A percentile compares a stretch with the other conserved stretches of the same genome.
Conservation (phyloP, 2,329 filamentous ascomycete species). For the Phoma sp. region DNA sequence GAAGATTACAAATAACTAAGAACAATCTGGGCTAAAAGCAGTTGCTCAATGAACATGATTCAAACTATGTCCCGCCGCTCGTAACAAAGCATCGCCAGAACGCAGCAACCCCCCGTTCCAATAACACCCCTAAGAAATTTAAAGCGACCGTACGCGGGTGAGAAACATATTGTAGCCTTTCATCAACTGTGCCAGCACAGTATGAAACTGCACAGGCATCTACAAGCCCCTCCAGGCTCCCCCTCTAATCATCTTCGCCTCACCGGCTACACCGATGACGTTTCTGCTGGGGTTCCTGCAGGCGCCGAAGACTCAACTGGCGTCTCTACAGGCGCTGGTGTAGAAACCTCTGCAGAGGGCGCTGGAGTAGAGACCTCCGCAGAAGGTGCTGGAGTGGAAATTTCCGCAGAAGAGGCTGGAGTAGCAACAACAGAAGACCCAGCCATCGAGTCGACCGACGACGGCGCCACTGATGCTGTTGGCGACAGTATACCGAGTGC, state of each 20-base stretch:
- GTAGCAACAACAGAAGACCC: background rate
- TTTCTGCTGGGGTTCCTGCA: background rate
- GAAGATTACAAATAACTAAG: too few relatives aligned
- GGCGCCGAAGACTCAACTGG: background rate
- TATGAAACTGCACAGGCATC: background rate
- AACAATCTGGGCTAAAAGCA: too few relatives aligned
- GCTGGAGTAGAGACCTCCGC: background rate
- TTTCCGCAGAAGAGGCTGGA: background rate
- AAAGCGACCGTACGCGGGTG: background rate
- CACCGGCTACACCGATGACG: background rate
- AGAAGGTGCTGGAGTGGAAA: background rate
- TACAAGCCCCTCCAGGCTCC: background rate
- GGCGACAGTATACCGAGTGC: slow-evolving; percentile 6
- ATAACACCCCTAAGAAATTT: background rate
- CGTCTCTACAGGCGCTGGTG: background rate
- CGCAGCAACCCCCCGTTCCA: background rate
- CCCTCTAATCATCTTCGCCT: too few relatives aligned
- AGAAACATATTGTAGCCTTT: slow-evolving; percentile 3
- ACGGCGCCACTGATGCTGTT: background rate
- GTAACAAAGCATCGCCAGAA: background rate
- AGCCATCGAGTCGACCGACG: background rate
- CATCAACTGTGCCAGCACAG: background rate
- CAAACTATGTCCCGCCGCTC: too few relatives aligned
- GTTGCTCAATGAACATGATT: too few relatives aligned
- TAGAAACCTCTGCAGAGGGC: background rate